A percentile compares a stretch with the other conserved stretches of the same genome.
Conservation (phyloP, 495 filamentous ascomycete genomes). For the Xylaria intraflava region DNA sequence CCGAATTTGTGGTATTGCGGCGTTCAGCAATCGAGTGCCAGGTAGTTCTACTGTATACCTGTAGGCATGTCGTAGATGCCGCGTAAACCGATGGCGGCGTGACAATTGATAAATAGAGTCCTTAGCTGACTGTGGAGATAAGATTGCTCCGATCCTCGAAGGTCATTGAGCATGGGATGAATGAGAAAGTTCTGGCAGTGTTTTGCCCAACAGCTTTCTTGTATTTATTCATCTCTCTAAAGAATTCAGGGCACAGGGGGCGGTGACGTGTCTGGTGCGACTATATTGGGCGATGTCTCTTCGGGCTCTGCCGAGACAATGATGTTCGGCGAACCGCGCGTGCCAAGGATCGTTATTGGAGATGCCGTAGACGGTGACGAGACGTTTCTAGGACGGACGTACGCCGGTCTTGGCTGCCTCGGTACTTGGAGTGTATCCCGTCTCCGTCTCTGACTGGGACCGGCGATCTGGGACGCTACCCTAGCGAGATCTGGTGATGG, state of each 20-base stretch:
- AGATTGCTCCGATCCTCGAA: no score
- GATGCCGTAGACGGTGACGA: neutral
- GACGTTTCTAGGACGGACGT: neutral
- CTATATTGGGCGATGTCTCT: neutral
- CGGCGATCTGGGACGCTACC: slow-evolving; percentile 7
- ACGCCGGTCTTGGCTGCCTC: neutral
- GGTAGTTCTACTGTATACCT: no score
- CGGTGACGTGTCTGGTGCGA: neutral
- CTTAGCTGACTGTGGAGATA: no score
- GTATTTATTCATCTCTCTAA: no score
- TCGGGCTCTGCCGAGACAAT: slow-evolving; percentile 14
- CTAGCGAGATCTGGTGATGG: slow-evolving; percentile 2
- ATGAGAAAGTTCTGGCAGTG: no score
- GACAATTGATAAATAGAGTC: no score
- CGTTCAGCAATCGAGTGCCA: no score
- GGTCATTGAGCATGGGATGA: no score
- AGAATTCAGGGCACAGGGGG: neutral
- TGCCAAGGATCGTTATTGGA: neutral
- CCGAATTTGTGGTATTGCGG: no score
- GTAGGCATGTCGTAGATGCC: no score
- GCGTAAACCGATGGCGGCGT: no score
- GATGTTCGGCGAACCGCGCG: slow-evolving; percentile 11
- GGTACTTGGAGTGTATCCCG: slow-evolving; percentile 29
- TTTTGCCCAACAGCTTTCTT: no score
- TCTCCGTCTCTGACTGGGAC: slow-evolving; percentile 14